phyloP scores from a whole-genome alignment of 2,329 filamentous ascomycete genomes.

The Botrytis hyacinthi region DNA sequence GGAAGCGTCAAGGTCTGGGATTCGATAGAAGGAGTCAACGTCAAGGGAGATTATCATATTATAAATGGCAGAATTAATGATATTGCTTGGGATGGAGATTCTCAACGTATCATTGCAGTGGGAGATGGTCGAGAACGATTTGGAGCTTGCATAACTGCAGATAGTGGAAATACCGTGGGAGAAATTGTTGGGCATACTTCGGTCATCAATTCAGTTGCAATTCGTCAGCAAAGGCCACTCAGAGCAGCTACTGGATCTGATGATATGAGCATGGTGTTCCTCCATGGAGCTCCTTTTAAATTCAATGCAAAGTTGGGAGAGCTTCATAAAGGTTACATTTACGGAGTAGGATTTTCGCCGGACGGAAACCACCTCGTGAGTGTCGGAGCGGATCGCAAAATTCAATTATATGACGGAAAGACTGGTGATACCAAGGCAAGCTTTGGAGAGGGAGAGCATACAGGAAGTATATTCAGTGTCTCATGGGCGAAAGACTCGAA shows the following conservation, averaged over 20 bases:
- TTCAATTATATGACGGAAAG: conserved; percentile 95
- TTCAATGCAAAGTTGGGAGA: conserved; percentile 80
- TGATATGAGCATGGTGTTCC: conserved; percentile 85
- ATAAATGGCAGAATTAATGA: conserved; percentile 95
- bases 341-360: conserved; percentile 84
- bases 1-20: conserved; percentile 93
- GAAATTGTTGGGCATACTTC: conserved; percentile 91
- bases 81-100: conserved; percentile 96
- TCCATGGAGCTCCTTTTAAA: conserved; percentile 93
- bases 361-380: conserved; percentile 80
- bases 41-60: conserved; percentile 90
- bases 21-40: conserved; percentile 76
- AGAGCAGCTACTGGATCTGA: conserved; percentile 89
- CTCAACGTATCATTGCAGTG: conserved; percentile 92
- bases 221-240: conserved; percentile 86
- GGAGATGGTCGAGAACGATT: conserved; percentile 92
- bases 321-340: conserved; percentile 84
- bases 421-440: conserved; percentile 75
- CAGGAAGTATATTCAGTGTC: conserved; percentile 87
- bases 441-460: conserved; percentile 82
- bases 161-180: conserved; percentile 93
- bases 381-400: conserved; percentile 87
- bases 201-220: conserved; percentile 84
- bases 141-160: conserved; percentile 90
- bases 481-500: conserved; percentile 88